These are phyloP conservation scores for Boletus patriciae DNA, from an alignment of 768 basidiomycete genomes.

Conservation along the genomic window DNA sequence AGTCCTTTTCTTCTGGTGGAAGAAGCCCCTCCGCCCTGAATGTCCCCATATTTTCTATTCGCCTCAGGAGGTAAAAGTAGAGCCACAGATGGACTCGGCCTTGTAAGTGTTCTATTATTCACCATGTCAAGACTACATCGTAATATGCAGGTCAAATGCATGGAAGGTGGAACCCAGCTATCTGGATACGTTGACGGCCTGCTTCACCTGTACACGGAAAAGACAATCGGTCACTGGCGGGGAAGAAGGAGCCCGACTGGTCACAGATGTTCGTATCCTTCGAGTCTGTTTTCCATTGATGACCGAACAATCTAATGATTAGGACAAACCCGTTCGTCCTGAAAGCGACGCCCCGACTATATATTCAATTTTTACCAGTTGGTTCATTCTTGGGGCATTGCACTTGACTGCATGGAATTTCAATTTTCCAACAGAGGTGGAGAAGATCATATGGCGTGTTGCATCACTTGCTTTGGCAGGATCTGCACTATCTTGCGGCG, in stretches of 20 bases:
- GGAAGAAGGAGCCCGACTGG: background rate
- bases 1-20: slow-evolving; percentile 1
- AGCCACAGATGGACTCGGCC: background rate
- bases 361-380: background rate
- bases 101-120: background rate
- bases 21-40: background rate
- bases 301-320: background rate
- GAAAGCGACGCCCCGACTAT: no score
- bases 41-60: background rate
- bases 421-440: background rate
- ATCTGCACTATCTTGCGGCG: background rate
- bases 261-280: background rate
- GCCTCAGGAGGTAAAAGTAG: background rate
- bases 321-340: background rate
- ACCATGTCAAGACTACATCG: background rate
- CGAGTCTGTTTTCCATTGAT: background rate
- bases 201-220: background rate
- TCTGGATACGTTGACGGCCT: background rate
- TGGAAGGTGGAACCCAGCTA: background rate
- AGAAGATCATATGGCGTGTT: background rate
- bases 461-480: background rate
- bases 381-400: background rate
- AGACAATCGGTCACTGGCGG: background rate
- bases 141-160: background rate
- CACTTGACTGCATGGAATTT: background rate